Evolutionary conservation across 2,329 filamentous ascomycete species (phyloP).

Genomic region (Aureobasidium sp.): DNA sequence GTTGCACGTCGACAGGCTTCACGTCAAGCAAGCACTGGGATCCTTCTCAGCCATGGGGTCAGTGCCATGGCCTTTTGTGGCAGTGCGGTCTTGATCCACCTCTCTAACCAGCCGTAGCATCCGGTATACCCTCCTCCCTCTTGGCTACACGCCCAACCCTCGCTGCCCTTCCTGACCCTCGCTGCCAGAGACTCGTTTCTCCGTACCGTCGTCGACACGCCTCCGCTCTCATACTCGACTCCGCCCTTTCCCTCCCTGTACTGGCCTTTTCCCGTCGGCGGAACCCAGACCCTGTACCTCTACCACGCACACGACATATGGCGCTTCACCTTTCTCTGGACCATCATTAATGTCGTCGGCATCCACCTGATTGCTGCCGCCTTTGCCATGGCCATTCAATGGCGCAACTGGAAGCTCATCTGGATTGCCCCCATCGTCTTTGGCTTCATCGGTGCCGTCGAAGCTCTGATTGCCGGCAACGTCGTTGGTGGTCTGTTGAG

Average conservation of each 20-base stretch:
- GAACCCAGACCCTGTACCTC: slow-evolving; percentile 54
- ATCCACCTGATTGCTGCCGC: slow-evolving; percentile 66
- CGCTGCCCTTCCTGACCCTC: neutral
- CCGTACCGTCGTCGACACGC: slow-evolving; percentile 36
- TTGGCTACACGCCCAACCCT: neutral
- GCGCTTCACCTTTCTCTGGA: slow-evolving; percentile 84
- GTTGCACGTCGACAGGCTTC: neutral
- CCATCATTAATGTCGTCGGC: slow-evolving; percentile 65
- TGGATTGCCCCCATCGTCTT: slow-evolving; percentile 69
- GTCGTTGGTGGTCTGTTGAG: slow-evolving; percentile 75
- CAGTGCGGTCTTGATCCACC: neutral
- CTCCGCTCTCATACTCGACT: slow-evolving; percentile 53
- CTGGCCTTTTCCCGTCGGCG: slow-evolving; percentile 55
- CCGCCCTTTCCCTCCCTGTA: slow-evolving; percentile 77
- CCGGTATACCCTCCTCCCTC: neutral
- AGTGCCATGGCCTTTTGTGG: neutral
- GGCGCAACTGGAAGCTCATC: slow-evolving; percentile 47
- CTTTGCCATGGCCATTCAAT: slow-evolving; percentile 67
- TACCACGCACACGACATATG: slow-evolving; percentile 72
- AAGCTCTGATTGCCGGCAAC: slow-evolving; percentile 72
- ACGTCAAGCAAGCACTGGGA: neutral
- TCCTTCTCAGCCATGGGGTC: slow-evolving; percentile 6
- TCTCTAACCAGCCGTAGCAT: slow-evolving; percentile 1
- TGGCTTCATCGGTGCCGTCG: slow-evolving; percentile 59
- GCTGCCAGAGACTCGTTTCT: slow-evolving; percentile 28